phyloP scores from a whole-genome alignment of 345 rosid genomes.

The Euphorbia peplus region DNA sequence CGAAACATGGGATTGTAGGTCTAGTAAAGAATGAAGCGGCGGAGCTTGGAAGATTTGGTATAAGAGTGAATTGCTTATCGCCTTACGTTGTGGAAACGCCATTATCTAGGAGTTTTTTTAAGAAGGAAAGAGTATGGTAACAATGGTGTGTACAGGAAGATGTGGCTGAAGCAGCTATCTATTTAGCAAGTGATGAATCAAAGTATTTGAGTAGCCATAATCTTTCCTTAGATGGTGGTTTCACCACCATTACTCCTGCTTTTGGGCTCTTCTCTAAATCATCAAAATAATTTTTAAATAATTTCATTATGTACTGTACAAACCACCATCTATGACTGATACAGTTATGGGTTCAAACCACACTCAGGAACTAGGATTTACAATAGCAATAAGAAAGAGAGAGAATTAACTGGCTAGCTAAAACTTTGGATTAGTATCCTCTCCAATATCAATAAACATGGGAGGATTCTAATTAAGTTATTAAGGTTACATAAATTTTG shows the following conservation, averaged over 20 bases:
- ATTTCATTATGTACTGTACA: too few species aligned
- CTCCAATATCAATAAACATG: too few species aligned
- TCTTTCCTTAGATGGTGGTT: slow-evolving; percentile 15
- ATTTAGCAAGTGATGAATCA: slow-evolving; percentile 19
- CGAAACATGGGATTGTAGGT: slow-evolving; percentile 5
- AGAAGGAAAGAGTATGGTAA: slow-evolving; percentile 6
- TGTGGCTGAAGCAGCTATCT: slow-evolving; percentile 20
- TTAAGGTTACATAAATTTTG: too few species aligned
- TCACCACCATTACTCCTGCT: slow-evolving; percentile 16
- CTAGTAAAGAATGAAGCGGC: slow-evolving; percentile 12
- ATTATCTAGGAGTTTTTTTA: not conserved
- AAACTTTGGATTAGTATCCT: too few species aligned
- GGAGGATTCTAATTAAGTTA: too few species aligned
- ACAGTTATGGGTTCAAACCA: too few species aligned
- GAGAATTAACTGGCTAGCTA: too few species aligned
- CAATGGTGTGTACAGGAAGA: slow-evolving; percentile 7
- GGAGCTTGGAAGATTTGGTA: slow-evolving; percentile 21
- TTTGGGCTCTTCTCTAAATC: slow-evolving; percentile 8
- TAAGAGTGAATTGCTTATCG: slow-evolving; percentile 24
- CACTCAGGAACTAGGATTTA: too few species aligned
- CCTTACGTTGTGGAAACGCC: slow-evolving; percentile 6
- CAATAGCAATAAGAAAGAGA: too few species aligned
- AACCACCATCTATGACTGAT: too few species aligned
- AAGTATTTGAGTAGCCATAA: slow-evolving; percentile 14
- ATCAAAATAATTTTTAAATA: too few species aligned